Evolutionary conservation across 805 yeast genomes (phyloP).

Genomic region (Barnettozyma botsteinii): DNA sequence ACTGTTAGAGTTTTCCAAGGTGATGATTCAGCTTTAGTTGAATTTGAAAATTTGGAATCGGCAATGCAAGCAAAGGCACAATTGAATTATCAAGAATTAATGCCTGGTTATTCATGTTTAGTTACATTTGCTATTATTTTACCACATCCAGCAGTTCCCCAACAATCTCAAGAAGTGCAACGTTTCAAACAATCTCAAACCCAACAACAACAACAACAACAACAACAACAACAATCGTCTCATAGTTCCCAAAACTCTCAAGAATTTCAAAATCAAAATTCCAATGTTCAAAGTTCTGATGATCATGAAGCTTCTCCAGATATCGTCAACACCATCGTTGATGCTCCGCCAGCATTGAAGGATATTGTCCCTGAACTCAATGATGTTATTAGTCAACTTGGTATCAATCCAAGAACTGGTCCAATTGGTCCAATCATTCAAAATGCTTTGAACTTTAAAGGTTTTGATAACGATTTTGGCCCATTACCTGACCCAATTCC

Average conservation of each 20-base stretch:
- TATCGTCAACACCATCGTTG: constrained; percentile 12
- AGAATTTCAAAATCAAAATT: constrained; percentile 10
- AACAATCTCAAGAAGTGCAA: background rate
- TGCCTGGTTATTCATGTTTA: constrained; percentile 68
- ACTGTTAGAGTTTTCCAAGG: constrained; percentile 56
- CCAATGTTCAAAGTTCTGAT: constrained; percentile 9
- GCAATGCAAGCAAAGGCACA: constrained; percentile 77
- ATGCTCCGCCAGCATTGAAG: constrained; percentile 19
- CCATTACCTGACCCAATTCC: constrained; percentile 71
- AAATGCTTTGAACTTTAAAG: constrained; percentile 38
- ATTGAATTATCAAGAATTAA: constrained; percentile 76
- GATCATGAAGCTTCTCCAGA: constrained; percentile 6
- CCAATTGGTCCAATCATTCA: constrained; percentile 40
- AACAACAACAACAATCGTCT: constrained; percentile 14
- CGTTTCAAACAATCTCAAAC: constrained; percentile 1
- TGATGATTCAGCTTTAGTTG: constrained; percentile 54
- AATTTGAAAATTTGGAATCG: constrained; percentile 62
- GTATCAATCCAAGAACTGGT: constrained; percentile 26
- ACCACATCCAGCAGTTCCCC: constrained; percentile 25
- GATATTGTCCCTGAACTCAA: constrained; percentile 27
- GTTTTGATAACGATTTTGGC: constrained; percentile 53
- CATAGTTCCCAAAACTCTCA: constrained; percentile 10
- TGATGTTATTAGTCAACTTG: constrained; percentile 27
- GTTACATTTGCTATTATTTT: constrained; percentile 80
- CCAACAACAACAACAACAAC: constrained; percentile 16